phyloP scores from a whole-genome alignment of 768 basidiomycete genomes.

The Lactarius indigo region DNA sequence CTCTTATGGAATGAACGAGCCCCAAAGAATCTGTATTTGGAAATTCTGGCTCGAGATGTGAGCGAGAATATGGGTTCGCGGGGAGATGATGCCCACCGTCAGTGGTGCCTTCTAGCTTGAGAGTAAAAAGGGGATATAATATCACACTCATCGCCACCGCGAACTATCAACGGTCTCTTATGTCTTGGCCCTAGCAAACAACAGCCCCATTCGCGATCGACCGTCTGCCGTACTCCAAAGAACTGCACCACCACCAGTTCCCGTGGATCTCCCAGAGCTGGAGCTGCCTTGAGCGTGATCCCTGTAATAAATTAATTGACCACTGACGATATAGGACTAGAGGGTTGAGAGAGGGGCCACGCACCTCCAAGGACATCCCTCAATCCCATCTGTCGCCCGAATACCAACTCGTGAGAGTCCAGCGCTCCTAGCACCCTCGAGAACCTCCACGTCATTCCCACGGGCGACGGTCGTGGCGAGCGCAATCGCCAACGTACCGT shows the following conservation, averaged over 20 bases:
- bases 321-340: background rate
- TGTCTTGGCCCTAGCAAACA: conserved; percentile 63
- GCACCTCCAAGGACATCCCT: conserved; percentile 82
- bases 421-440: conserved; percentile 56
- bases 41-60: too few relatives aligned
- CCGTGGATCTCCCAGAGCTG: conserved; percentile 37
- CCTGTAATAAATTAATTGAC: conserved; percentile 37
- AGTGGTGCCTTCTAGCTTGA: background rate
- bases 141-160: background rate
- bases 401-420: conserved; percentile 72
- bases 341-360: conserved; percentile 30
- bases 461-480: conserved; percentile 54
- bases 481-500: too few relatives aligned
- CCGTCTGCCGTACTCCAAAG: conserved; percentile 77
- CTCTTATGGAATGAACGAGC: too few relatives aligned
- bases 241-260: conserved; percentile 48
- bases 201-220: conserved; percentile 71
- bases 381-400: conserved; percentile 79
- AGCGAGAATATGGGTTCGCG: too few relatives aligned
- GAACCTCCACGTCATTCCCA: conserved; percentile 69
- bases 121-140: too few relatives aligned
- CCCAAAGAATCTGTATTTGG: too few relatives aligned
- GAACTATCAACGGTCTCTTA: background rate
- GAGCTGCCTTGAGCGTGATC: conserved; percentile 53
- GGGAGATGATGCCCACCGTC: too few relatives aligned